phyloP scores from a whole-genome alignment of 2,329 filamentous ascomycete genomes.

The Stagonosporopsis cucurbitacearum region DNA sequence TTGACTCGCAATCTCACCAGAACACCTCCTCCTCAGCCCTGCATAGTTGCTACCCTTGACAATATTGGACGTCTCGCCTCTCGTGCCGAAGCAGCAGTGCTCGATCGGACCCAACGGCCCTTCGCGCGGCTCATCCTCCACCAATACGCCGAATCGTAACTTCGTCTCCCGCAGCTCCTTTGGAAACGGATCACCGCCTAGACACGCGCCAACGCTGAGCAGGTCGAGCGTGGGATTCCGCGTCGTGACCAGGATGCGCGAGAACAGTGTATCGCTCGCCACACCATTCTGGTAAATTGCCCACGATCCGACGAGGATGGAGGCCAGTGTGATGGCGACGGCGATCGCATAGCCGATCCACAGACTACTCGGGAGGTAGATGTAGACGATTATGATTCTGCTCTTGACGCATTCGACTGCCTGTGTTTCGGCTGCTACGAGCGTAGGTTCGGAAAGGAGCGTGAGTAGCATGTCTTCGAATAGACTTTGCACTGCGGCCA shows the following conservation, averaged over 20 bases:
- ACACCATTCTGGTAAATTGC: constrained; percentile 47
- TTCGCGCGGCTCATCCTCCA: constrained; percentile 44
- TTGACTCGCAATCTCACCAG: neutral
- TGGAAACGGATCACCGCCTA: constrained; percentile 51
- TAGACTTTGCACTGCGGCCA: constrained; percentile 36
- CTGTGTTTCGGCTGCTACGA: constrained; percentile 34
- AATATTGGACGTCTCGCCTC: constrained; percentile 48
- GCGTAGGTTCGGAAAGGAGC: constrained; percentile 42
- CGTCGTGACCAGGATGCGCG: constrained; percentile 48
- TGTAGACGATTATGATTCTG: constrained; percentile 36
- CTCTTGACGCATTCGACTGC: constrained; percentile 38
- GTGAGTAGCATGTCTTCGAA: constrained; percentile 50
- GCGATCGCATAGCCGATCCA: constrained; percentile 49
- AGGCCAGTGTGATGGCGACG: constrained; percentile 37
- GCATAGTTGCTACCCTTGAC: constrained; percentile 48
- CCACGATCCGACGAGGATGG: constrained; percentile 40
- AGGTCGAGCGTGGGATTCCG: constrained; percentile 48
- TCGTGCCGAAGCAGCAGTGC: constrained; percentile 49
- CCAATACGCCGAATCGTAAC: constrained; percentile 49
- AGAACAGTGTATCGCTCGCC: constrained; percentile 45
- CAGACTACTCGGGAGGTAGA: constrained; percentile 39
- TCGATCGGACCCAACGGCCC: constrained; percentile 44
- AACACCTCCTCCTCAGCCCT: constrained; percentile 32
- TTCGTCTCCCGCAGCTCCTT: constrained; percentile 47
- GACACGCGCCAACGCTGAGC: constrained; percentile 49